Percentiles rank a stretch among this genome's conserved stretches.
These are phyloP conservation scores for Fusarium xyrophilum DNA, from an alignment of 2,329 filamentous ascomycete species.

Conservation along the genomic window DNA sequence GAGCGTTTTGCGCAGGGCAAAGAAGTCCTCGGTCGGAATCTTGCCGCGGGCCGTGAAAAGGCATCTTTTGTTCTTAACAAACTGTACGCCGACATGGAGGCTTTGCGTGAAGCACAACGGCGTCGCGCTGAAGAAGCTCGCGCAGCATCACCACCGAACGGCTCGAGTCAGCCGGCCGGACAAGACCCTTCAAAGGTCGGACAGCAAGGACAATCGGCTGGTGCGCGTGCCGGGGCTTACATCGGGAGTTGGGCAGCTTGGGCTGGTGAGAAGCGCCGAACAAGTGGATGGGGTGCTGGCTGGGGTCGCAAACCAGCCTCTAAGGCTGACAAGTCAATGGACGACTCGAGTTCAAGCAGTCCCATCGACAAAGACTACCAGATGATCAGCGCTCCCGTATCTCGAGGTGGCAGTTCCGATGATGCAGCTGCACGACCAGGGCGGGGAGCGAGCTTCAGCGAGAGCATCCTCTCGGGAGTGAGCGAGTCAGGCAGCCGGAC, in stretches of 20 bases:
- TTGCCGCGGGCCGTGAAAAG: conserved; percentile 88
- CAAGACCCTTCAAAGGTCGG: conserved; percentile 52
- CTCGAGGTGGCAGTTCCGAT: conserved; percentile 41
- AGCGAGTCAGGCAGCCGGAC: conserved; percentile 41
- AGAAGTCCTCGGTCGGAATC: conserved; percentile 85
- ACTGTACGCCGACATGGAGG: conserved; percentile 89
- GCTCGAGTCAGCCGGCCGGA: conserved; percentile 1
- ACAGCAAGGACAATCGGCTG: conserved; percentile 56
- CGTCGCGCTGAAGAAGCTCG: conserved; percentile 51
- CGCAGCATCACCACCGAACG: conserved; percentile 17
- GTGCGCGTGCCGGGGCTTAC: conserved; percentile 66
- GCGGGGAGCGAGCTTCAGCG: conserved; percentile 54
- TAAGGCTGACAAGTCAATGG: conserved; percentile 44
- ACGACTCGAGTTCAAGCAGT: conserved; percentile 46
- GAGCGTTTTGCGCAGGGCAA: conserved; percentile 84
- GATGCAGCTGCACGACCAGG: conserved; percentile 43
- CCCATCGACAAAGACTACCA: conserved; percentile 51
- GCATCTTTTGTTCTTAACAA: conserved; percentile 86
- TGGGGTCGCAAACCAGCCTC: conserved; percentile 48
- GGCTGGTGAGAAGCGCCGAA: conserved; percentile 78
- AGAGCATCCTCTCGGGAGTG: conserved; percentile 54
- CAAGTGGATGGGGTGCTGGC: conserved; percentile 53
- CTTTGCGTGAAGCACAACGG: conserved; percentile 55
- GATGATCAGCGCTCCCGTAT: conserved; percentile 44
- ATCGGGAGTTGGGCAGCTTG: conserved; percentile 73